Evolutionary conservation across 305 asterid species (phyloP).

Genomic region (Solanum chacoense): DNA sequence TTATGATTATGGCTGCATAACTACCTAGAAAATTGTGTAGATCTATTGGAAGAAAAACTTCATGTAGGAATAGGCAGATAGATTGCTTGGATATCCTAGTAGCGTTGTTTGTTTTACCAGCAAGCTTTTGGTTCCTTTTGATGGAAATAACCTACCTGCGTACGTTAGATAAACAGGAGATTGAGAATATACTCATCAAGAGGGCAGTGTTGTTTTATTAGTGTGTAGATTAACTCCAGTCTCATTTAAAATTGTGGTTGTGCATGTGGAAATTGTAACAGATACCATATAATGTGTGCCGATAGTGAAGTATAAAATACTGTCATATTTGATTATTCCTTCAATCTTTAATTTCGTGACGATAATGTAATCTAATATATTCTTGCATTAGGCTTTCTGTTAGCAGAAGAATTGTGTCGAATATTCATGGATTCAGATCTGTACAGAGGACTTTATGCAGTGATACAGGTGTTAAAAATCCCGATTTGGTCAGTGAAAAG

Average conservation of each 20-base stretch:
- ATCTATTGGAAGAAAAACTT: neutral
- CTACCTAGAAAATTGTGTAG: neutral
- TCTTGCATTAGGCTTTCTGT: constrained; percentile 11
- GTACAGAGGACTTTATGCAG: constrained; percentile 41
- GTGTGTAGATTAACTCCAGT: neutral
- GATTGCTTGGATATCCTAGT: neutral
- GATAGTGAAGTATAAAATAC: neutral
- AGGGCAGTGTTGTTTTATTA: neutral
- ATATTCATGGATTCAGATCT: constrained; percentile 25
- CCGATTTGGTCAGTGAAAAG: constrained; percentile 23
- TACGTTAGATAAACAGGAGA: neutral
- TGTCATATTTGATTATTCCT: neutral
- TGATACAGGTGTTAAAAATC: constrained; percentile 28
- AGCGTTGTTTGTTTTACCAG: neutral
- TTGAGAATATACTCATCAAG: neutral
- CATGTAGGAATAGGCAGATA: neutral
- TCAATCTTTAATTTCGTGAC: neutral
- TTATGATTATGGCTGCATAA: neutral
- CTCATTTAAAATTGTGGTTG: neutral
- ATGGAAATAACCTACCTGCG: neutral
- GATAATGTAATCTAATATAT: neutral
- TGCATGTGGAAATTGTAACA: neutral
- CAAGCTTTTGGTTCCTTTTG: neutral
- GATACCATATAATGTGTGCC: neutral
- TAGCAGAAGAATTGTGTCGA: constrained; percentile 29